Base-by-base conservation (phyloP, 2,329 filamentous ascomycete species). In the Penicillium expansum region DNA sequence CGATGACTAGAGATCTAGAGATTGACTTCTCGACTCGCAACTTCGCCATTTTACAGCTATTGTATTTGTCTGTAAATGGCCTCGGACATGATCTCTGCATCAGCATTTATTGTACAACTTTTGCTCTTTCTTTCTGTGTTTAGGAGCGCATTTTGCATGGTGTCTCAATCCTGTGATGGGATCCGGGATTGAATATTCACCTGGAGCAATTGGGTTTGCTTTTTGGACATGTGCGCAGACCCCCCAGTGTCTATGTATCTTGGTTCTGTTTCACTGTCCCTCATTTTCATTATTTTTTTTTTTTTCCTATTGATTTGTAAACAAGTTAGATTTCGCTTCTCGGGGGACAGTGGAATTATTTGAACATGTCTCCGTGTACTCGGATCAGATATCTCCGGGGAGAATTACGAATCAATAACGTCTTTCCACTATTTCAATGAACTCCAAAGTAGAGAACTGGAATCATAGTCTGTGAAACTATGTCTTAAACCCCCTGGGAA, bases 301-400 rank as follows among this genome's bases (percentile, higher is more conserved):
- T 33, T 61, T 54, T 45, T 37, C 39, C 41, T 65, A 63, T 52
- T 52, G 48, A 56, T 59, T 68, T 65, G 58, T 62, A 64, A 62
- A 67, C 57, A 53, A n/a, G 43, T 61, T 70, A 70, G 68, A 71
- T 60, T 67, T 63, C 58, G 41, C 49, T 69, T 62, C 60, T 59
- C 52, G 56, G 60, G 59, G 56, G 61, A 58, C 38, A 47, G 49
- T 33, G 43, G 35, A 52, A 29, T 35, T 5, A 24, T 42, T 41
- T 52, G 54, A 45, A 54, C 48, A 33, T 52, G 39, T n/a, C 48
- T 43, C 22, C 24, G 22, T 55, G 38, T n/a, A 49, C 29, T 50
- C n/a, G 47, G 47, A 51, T 43, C 20, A 32, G 35, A 47, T 39
- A 43, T 53, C 42, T 56, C 47, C 52, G 52, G 6, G 41, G 35